Evolutionary conservation across 371 early-diverging fungal genomes (phyloP).

Genomic region (Dichotomocladium elegans): DNA sequence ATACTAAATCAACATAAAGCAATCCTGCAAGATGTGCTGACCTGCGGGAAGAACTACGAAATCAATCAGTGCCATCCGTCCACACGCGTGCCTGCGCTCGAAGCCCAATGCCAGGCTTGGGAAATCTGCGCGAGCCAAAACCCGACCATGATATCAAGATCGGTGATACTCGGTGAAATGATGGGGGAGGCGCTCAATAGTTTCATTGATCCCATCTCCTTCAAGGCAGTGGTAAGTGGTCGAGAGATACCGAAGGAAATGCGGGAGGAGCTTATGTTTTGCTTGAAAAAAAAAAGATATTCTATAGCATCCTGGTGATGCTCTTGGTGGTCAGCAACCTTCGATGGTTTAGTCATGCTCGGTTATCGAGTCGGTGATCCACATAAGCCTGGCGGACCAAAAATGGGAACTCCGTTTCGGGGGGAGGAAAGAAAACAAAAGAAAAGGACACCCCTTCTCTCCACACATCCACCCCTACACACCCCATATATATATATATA

Average conservation of each 20-base stretch:
- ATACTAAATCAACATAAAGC: too few species aligned
- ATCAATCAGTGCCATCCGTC: slow-evolving; percentile 73
- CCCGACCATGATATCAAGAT: slow-evolving; percentile 63
- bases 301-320: too few species aligned
- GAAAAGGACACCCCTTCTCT: too few species aligned
- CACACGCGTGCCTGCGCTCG: slow-evolving; percentile 77
- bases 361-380: too few species aligned
- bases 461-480: too few species aligned
- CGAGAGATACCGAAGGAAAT: not conserved
- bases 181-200: slow-evolving; percentile 78
- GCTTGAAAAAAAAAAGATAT: too few species aligned
- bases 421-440: too few species aligned
- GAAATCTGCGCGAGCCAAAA: slow-evolving; percentile 76
- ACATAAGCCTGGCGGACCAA: too few species aligned
- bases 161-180: slow-evolving; percentile 69
- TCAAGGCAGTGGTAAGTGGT: slow-evolving; percentile 67
- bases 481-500: too few species aligned
- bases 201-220: slow-evolving; percentile 77
- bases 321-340: too few species aligned
- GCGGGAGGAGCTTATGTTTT: not conserved
- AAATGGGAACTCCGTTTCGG: too few species aligned
- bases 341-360: too few species aligned
- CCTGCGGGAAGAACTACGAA: slow-evolving; percentile 66
- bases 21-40: slow-evolving; percentile 13
- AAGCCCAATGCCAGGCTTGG: slow-evolving; percentile 73